Conservation (phyloP, 257 asterid genomes). For the Echites panduratus region DNA sequence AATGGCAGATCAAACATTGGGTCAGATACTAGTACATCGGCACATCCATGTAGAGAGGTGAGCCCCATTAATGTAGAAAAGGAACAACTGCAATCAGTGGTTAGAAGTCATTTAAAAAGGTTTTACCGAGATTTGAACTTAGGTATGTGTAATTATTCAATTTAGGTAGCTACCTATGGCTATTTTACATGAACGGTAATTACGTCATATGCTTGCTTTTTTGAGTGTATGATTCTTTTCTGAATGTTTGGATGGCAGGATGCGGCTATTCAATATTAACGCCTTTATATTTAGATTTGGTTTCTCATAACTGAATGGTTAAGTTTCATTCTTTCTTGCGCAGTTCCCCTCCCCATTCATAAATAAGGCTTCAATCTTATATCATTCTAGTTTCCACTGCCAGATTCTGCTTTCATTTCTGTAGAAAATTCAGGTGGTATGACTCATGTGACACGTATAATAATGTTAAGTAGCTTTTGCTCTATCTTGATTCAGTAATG, state of each 20-base stretch:
- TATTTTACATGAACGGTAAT: neutral
- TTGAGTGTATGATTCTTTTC: neutral
- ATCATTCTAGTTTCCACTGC: neutral
- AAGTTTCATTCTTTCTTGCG: neutral
- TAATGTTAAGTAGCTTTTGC: neutral
- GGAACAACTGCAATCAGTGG: slow-evolving; percentile 41
- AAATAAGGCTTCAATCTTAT: neutral
- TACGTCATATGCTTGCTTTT: neutral
- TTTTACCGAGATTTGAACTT: slow-evolving; percentile 34
- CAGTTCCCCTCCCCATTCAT: neutral
- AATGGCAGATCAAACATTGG: slow-evolving; percentile 40
- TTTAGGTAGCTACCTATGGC: slow-evolving; percentile 8
- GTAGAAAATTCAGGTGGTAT: too few relatives aligned
- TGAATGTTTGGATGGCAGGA: neutral
- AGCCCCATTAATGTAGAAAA: slow-evolving; percentile 32
- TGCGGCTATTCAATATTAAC: neutral
- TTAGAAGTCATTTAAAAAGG: slow-evolving; percentile 36
- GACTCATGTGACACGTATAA: neutral
- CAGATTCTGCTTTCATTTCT: neutral
- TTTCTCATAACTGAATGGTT: neutral
- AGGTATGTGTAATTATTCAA: slow-evolving; percentile 21
- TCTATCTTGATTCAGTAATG: neutral
- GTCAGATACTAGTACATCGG: slow-evolving; percentile 37
- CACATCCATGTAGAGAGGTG: slow-evolving; percentile 59
- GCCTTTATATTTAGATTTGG: neutral